phyloP scores from a whole-genome alignment of 2,329 filamentous ascomycete species.

The Lachnellula subtilissima region DNA sequence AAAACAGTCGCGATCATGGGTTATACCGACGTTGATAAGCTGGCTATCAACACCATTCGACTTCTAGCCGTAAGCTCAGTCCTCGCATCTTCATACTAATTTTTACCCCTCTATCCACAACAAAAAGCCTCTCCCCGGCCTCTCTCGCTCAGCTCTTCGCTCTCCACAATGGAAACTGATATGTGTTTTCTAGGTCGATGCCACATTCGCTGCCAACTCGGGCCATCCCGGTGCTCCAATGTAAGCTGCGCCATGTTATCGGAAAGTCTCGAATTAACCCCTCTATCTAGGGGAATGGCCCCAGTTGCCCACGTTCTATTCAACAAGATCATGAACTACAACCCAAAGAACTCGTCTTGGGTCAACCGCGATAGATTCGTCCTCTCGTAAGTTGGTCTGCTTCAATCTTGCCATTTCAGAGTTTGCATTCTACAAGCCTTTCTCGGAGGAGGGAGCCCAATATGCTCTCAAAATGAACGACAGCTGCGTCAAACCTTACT shows the following conservation, averaged over 20 bases:
- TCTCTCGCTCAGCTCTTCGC: constrained; percentile 14
- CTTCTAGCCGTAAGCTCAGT: constrained; percentile 76
- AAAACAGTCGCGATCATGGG: constrained; percentile 55
- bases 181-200: constrained; percentile 72
- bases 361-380: constrained; percentile 97
- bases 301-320: constrained; percentile 94
- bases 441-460: not conserved
- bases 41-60: constrained; percentile 98
- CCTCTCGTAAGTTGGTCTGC: constrained; percentile 73
- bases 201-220: constrained; percentile 90
- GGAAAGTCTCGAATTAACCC: constrained; percentile 30
- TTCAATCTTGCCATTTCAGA: not conserved
- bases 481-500: no score
- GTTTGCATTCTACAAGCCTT: not conserved
- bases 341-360: constrained; percentile 98
- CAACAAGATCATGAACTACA: constrained; percentile 99
- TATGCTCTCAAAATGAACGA: no score
- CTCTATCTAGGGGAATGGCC: constrained; percentile 65
- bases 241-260: constrained; percentile 43
- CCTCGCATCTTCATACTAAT: constrained; percentile 17
- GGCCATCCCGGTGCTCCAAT: constrained; percentile 98
- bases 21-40: constrained; percentile 80
- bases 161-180: constrained; percentile 15
- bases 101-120: constrained; percentile 33
- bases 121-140: constrained; percentile 24